Evolutionary conservation across 306 rosid species (phyloP).

Genomic region (Arachis stenosperma): DNA sequence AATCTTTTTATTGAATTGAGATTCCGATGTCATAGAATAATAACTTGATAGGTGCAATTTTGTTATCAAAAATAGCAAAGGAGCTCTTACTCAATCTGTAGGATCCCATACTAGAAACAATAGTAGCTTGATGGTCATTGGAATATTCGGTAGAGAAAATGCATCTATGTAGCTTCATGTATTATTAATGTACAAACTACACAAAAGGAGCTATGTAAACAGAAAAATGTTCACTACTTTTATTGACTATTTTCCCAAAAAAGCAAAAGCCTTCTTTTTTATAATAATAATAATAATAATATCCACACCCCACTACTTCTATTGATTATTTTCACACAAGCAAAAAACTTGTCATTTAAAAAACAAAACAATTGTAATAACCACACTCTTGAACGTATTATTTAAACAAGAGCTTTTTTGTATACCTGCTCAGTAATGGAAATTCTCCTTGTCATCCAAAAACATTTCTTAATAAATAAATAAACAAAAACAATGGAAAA

Average conservation of each 20-base stretch:
- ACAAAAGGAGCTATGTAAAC: slow-evolving; percentile 10
- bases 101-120: slow-evolving; percentile 20
- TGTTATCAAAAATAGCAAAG: slow-evolving; percentile 15
- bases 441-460: background rate
- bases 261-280: slow-evolving; percentile 10
- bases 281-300: too few relatives aligned
- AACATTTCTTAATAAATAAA: background rate
- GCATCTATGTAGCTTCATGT: slow-evolving; percentile 2
- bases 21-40: slow-evolving; percentile 29
- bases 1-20: slow-evolving; percentile 27
- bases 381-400: background rate
- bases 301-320: too few relatives aligned
- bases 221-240: background rate
- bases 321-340: too few relatives aligned
- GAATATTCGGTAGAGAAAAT: background rate
- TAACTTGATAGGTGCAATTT: slow-evolving; percentile 18
- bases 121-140: slow-evolving; percentile 14
- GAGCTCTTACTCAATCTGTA: background rate
- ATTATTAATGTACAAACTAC: slow-evolving; percentile 14
- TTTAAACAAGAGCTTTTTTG: background rate
- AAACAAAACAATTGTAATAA: too few relatives aligned
- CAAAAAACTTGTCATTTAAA: too few relatives aligned
- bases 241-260: background rate
- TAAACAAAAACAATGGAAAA: too few relatives aligned
- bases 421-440: background rate